These are phyloP conservation scores for Plantago ovata DNA, from an alignment of 257 asterid species.

Conservation along the genomic window DNA sequence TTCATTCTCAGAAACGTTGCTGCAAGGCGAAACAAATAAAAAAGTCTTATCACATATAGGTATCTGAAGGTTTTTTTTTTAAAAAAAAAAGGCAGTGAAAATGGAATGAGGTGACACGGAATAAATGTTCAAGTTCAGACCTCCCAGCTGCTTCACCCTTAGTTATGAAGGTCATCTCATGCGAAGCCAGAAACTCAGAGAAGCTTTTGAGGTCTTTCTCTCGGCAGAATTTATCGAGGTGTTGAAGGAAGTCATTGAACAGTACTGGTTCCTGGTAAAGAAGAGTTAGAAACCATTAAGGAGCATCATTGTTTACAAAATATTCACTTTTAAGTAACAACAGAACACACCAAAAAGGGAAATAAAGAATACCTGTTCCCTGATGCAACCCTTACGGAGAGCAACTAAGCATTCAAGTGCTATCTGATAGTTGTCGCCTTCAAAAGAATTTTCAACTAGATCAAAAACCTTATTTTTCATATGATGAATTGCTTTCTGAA, in stretches of 20 bases:
- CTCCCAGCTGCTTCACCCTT: slow-evolving; percentile 79
- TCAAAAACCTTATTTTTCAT: slow-evolving; percentile 63
- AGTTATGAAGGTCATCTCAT: slow-evolving; percentile 51
- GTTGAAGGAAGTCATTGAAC: slow-evolving; percentile 68
- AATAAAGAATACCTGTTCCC: slow-evolving; percentile 60
- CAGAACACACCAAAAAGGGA: neutral
- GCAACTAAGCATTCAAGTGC: slow-evolving; percentile 69
- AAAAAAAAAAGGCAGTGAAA: neutral
- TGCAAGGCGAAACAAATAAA: slow-evolving; percentile 24
- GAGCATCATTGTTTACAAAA: neutral
- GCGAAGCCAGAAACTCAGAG: slow-evolving; percentile 41
- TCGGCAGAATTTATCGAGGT: slow-evolving; percentile 49
- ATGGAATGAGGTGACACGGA: slow-evolving; percentile 5
- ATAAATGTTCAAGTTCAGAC: slow-evolving; percentile 30
- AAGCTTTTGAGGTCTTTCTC: slow-evolving; percentile 49
- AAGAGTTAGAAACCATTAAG: slow-evolving; percentile 1
- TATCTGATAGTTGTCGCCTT: slow-evolving; percentile 54
- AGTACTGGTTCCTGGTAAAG: slow-evolving; percentile 68
- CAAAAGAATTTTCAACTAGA: slow-evolving; percentile 60
- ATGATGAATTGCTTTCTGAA: slow-evolving; percentile 57
- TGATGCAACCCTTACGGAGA: slow-evolving; percentile 82
- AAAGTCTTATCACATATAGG: slow-evolving; percentile 3
- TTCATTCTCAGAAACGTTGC: slow-evolving; percentile 64
- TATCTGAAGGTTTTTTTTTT: neutral
- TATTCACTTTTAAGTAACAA: neutral